Evolutionary conservation across 371 early-diverging fungal genomes (phyloP).

Genomic region (Chytridium lagenaria): DNA sequence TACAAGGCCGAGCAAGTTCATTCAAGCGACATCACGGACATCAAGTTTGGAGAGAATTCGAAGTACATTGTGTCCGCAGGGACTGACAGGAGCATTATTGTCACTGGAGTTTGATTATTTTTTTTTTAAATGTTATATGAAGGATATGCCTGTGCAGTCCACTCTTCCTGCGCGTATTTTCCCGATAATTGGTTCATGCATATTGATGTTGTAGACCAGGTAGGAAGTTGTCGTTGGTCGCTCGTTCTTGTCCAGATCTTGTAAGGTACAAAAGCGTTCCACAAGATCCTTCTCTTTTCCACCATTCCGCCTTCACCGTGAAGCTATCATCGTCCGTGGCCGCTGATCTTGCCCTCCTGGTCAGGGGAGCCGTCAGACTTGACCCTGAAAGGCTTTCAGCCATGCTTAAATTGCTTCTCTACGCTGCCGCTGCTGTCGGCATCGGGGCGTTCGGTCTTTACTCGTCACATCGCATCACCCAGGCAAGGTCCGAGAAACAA

Average conservation of each 20-base stretch:
- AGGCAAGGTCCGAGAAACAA: not conserved
- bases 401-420: not conserved
- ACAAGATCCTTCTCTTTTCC: not conserved
- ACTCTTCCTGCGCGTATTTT: too few species aligned
- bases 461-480: not conserved
- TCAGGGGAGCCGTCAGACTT: not conserved
- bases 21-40: slow-evolving; percentile 63
- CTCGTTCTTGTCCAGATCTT: not conserved
- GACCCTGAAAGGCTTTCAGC: not conserved
- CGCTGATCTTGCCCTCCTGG: not conserved
- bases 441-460: not conserved
- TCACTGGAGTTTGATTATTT: slow-evolving; percentile 33
- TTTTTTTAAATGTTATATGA: not conserved
- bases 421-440: not conserved
- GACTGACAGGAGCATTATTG: slow-evolving; percentile 45
- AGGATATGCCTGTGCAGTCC: too few species aligned
- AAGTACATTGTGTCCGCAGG: slow-evolving; percentile 45
- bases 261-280: not conserved
- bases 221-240: not conserved
- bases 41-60: slow-evolving; percentile 58
- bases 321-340: not conserved
- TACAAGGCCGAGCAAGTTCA: slow-evolving; percentile 61
- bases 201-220: too few species aligned
- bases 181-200: too few species aligned
- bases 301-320: not conserved